Conservation (phyloP, 148 eudicot species). For the Silene uniflora region DNA sequence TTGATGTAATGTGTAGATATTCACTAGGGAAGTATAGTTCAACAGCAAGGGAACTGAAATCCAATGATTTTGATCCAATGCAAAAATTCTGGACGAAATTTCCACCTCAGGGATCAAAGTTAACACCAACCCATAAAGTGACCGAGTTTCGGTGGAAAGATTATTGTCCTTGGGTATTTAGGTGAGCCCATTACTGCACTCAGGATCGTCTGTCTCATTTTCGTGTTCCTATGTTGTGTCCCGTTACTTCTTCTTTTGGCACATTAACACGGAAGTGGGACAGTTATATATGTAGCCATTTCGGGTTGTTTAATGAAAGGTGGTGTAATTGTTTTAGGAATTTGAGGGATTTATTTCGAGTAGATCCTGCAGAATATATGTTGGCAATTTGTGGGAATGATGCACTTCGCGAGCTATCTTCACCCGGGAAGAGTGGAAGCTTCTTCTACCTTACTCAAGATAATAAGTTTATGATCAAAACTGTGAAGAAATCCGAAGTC, state of each 20-base stretch:
- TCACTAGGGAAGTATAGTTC: slow-evolving; percentile 84
- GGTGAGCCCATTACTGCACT: slow-evolving; percentile 32
- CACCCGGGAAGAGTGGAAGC: slow-evolving; percentile 98
- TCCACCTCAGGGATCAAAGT: slow-evolving; percentile 82
- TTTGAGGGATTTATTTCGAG: slow-evolving; percentile 81
- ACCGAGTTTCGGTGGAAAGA: slow-evolving; percentile 91
- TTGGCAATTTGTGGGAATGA: slow-evolving; percentile 84
- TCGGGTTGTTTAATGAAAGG: not conserved
- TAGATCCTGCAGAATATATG: slow-evolving; percentile 97
- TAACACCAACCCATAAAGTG: slow-evolving; percentile 80
- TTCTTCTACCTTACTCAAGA: slow-evolving; percentile 89
- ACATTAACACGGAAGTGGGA: too few species aligned
- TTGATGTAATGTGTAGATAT: slow-evolving; percentile 37
- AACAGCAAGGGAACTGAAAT: slow-evolving; percentile 50
- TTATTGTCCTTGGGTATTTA: slow-evolving; percentile 89
- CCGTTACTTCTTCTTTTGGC: too few species aligned
- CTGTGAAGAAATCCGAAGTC: slow-evolving; percentile 95
- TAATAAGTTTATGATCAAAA: slow-evolving; percentile 95
- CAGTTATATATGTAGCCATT: slow-evolving; percentile 10
- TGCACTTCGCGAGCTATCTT: slow-evolving; percentile 81
- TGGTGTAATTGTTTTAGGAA: slow-evolving; percentile 40
- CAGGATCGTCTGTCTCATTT: too few species aligned
- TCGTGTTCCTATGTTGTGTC: too few species aligned
- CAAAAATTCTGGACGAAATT: slow-evolving; percentile 93
- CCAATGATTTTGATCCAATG: slow-evolving; percentile 72